These are phyloP conservation scores for Naganishia friedmannii DNA, from an alignment of 768 basidiomycete genomes.

Conservation along the genomic window DNA sequence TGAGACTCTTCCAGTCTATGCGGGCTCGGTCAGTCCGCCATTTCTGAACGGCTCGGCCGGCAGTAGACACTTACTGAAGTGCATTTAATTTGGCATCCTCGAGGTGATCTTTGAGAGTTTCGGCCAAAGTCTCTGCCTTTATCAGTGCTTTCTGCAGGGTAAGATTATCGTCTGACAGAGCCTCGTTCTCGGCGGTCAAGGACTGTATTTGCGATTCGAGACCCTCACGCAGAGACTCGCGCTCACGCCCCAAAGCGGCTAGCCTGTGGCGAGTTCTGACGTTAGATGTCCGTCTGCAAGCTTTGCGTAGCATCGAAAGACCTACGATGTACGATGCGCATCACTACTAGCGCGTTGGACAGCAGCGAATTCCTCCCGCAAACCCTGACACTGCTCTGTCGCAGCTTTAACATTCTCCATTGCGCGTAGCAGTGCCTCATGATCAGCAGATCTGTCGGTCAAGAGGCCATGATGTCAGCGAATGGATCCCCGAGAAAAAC, in stretches of 20 bases:
- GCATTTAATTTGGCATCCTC: neutral
- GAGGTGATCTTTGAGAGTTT: neutral
- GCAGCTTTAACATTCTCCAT: neutral
- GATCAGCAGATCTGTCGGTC: neutral
- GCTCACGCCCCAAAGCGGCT: neutral
- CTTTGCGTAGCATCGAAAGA: neutral
- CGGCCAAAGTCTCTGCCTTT: neutral
- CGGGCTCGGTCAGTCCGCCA: neutral
- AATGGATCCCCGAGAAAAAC: neutral
- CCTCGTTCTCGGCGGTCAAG: neutral
- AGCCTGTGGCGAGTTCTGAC: neutral
- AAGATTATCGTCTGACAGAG: neutral
- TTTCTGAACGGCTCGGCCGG: no score
- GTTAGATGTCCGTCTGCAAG: neutral
- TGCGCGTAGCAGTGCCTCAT: neutral
- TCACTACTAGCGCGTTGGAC: neutral
- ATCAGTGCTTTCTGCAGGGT: neutral
- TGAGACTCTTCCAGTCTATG: neutral
- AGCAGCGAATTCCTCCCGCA: neutral
- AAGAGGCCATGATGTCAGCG: neutral
- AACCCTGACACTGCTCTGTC: neutral
- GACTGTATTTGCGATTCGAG: neutral
- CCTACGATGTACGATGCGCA: neutral
- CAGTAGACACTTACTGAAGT: neutral
- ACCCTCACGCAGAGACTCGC: neutral